Evolutionary conservation across 2,329 filamentous ascomycete genomes (phyloP), one percentile per base, ranked within the genome.

Genomic region (Lasiodiplodia citricola): DNA sequence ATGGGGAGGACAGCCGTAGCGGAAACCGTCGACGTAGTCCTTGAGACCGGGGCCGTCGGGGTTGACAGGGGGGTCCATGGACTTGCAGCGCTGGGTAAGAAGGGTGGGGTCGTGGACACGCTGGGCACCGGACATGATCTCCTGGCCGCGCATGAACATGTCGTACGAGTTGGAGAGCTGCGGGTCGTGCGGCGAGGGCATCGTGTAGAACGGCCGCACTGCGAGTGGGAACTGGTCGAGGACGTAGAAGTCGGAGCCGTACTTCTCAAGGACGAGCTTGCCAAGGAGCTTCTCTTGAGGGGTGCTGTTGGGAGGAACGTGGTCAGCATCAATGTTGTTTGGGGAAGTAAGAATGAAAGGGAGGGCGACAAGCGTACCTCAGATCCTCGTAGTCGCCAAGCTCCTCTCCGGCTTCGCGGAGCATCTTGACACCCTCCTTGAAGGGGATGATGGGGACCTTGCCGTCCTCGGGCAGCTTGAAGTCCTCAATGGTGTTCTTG

Each of bases 161-260:
- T 91, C 88, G 79, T 90, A 91, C 3, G 86, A 88, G 81, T 90
- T 90, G 54, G 85, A 82, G 74, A 83, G 83, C 80, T 85, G 73
- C 7, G 81, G 75, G 72, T 81, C 76, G 47, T 71, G 50, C 50
- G 82, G 79, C 41, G 78, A 92, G 66, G 92, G 89, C 84, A 95
- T 93, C 70, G 95, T 94, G 82, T 97, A 98, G 82, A 97, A 97
- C 5, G 95, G 95, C 37, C 96, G 89, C 23, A 96, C 92, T 47
- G 86, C 85, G 80, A 96, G 90, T 55, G 96, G 96, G 86, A 97
- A 99, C 82, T 98, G 96, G 85, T 98, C 95, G 71, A 99, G 87
- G 25, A 96, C 91, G 83, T 97, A 98, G 84, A 98, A 98, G 83
- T 99, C 96, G 70, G 94, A 96, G 78, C 91, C 88, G 86, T 91